Conservation (phyloP, 352 stramenopile species). For the Phytophthora foliorum region DNA sequence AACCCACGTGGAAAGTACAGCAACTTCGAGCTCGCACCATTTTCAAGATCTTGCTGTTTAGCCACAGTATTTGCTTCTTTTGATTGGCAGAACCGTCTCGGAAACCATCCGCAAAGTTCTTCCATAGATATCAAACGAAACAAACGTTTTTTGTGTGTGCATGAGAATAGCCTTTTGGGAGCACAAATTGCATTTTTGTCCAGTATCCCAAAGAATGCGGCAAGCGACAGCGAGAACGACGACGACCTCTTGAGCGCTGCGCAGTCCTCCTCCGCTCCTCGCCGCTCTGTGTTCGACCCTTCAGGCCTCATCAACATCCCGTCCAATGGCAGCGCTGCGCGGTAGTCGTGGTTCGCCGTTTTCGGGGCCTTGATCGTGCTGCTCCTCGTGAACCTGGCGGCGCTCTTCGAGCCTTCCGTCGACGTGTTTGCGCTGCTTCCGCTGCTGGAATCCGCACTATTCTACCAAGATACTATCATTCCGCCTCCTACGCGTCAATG, state of each 20-base stretch:
- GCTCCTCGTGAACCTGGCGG: conserved; percentile 69
- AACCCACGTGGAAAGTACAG: too few species aligned
- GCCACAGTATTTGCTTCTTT: too few species aligned
- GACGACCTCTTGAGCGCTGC: conserved; percentile 34
- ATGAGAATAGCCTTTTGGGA: background rate
- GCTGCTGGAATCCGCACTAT: conserved; percentile 15
- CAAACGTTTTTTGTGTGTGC: too few species aligned
- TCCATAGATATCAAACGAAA: too few species aligned
- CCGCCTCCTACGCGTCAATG: conserved; percentile 39
- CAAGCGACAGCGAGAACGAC: conserved; percentile 62
- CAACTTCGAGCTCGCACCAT: too few species aligned
- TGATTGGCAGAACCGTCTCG: too few species aligned
- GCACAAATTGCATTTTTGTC: conserved; percentile 24
- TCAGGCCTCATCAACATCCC: background rate
- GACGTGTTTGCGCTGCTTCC: conserved; percentile 56
- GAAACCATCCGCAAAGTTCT: too few species aligned
- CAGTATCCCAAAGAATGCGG: too few species aligned
- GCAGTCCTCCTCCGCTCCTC: conserved; percentile 1
- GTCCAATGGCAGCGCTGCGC: conserved; percentile 1
- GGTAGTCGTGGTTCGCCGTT: conserved; percentile 56
- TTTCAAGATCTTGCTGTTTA: too few species aligned
- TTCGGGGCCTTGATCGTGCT: conserved; percentile 56
- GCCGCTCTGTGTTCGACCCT: conserved; percentile 37
- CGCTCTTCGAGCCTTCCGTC: conserved; percentile 36
- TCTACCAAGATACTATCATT: conserved; percentile 28